Percentiles rank a stretch among this genome's conserved stretches.
These are phyloP conservation scores for Stipa capillata DNA, from an alignment of 176 grass and related monocot species.

Conservation along the genomic window DNA sequence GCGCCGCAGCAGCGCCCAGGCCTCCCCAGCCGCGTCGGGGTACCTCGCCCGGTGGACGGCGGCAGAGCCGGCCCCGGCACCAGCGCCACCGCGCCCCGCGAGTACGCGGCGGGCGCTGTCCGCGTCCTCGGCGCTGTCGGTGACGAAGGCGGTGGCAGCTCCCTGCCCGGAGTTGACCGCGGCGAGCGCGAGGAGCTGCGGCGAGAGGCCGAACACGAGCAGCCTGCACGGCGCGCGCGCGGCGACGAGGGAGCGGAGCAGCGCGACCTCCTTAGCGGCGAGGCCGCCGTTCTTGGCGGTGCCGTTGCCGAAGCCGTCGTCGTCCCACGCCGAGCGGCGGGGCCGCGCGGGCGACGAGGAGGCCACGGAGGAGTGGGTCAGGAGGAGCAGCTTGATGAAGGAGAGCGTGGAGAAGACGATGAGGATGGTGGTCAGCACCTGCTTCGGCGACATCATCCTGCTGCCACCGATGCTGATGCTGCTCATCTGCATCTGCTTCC, in stretches of 20 bases:
- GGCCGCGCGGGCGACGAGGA: neutral
- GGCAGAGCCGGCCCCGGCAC: neutral
- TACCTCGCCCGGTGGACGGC: conserved; percentile 34
- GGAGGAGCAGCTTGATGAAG: too few relatives aligned
- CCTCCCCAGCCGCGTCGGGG: conserved; percentile 38
- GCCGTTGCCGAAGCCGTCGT: conserved; percentile 13
- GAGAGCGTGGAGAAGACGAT: conserved; percentile 28
- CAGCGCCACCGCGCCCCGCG: neutral
- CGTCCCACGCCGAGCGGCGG: neutral
- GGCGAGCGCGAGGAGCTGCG: conserved; percentile 43
- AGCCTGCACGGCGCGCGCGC: conserved; percentile 50
- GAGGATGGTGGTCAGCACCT: conserved; percentile 21
- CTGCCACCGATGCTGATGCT: neutral
- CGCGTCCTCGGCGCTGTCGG: conserved; percentile 41
- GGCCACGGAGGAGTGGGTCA: conserved; percentile 4
- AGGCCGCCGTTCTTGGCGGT: conserved; percentile 19
- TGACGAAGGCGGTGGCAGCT: conserved; percentile 45
- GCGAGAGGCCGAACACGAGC: conserved; percentile 50
- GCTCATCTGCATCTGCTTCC: neutral
- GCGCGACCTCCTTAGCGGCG: conserved; percentile 33
- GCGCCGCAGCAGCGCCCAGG: conserved; percentile 44
- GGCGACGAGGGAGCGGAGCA: conserved; percentile 45
- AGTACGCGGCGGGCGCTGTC: conserved; percentile 6
- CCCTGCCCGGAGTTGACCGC: conserved; percentile 38
- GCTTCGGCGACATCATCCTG: conserved; percentile 29